A percentile compares a stretch with the other conserved stretches of the same genome.
phyloP scores from a whole-genome alignment of 352 stramenopile genomes.

The Globisporangium cylindrosporum region DNA sequence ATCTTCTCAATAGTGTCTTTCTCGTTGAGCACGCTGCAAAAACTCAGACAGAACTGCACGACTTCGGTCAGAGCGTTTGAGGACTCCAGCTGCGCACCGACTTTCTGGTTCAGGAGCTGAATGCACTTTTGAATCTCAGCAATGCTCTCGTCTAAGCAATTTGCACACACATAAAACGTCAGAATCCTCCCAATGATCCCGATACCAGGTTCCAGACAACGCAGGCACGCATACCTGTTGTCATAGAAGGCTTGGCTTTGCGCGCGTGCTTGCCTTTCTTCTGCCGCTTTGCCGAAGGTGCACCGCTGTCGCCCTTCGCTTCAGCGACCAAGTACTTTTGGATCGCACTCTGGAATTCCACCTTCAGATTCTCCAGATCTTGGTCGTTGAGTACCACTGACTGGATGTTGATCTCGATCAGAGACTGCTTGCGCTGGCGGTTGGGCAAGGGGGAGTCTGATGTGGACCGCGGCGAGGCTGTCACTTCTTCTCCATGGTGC shows the following conservation, averaged over 20 bases:
- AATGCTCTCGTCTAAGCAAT: constrained; percentile 22
- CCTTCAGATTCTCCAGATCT: constrained; percentile 43
- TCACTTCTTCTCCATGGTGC: neutral
- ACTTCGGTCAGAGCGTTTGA: constrained; percentile 34
- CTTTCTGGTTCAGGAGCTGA: constrained; percentile 32
- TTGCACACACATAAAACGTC: constrained; percentile 7
- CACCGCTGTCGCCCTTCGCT: constrained; percentile 19
- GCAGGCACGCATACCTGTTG: constrained; percentile 9
- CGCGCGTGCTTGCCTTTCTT: constrained; percentile 62
- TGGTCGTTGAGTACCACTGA: constrained; percentile 29
- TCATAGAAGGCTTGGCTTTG: constrained; percentile 16
- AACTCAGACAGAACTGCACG: constrained; percentile 39
- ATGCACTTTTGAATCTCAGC: constrained; percentile 40
- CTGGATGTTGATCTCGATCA: constrained; percentile 25
- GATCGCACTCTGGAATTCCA: constrained; percentile 34
- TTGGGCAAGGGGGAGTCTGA: constrained; percentile 22
- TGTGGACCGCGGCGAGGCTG: constrained; percentile 10
- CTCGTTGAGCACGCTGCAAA: constrained; percentile 38
- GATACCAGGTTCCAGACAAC: constrained; percentile 10
- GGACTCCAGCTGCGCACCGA: constrained; percentile 31
- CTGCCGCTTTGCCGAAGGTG: constrained; percentile 46
- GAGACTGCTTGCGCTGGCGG: constrained; percentile 8
- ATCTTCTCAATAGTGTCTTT: constrained; percentile 35
- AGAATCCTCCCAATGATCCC: neutral
- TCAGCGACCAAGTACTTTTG: constrained; percentile 30